Conservation (phyloP, 208 protist species). For the Zelonia costaricensis region DNA sequence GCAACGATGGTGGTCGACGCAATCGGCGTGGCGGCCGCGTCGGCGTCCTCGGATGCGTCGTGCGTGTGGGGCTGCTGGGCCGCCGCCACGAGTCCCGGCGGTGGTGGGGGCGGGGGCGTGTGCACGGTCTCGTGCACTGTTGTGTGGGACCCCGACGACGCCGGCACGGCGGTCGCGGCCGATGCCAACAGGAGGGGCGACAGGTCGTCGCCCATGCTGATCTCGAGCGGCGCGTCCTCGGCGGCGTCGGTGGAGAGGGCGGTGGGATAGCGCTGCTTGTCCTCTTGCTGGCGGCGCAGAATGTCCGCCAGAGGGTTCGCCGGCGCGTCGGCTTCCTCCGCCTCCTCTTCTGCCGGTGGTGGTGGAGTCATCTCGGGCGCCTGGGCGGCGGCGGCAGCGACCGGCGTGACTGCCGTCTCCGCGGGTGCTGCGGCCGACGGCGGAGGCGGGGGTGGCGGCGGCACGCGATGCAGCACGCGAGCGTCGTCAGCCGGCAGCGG, state of each 20-base stretch:
- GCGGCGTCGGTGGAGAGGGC: constrained; percentile 15
- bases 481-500: constrained; percentile 24
- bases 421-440: not conserved
- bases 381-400: not conserved
- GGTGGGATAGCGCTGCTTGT: constrained; percentile 24
- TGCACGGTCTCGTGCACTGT: not conserved
- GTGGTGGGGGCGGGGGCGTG: not conserved
- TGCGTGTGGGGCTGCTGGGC: not conserved
- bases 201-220: constrained; percentile 15
- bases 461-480: constrained; percentile 31
- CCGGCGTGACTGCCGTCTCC: not conserved
- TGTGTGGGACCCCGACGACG: not conserved
- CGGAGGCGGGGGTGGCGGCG: constrained; percentile 27
- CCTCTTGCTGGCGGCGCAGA: constrained; percentile 16
- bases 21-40: not conserved
- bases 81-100: not conserved
- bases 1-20: not conserved
- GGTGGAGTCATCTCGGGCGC: not conserved
- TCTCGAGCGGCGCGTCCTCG: constrained; percentile 19
- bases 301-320: constrained; percentile 13
- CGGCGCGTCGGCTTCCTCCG: not conserved
- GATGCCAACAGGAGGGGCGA: no score
- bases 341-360: not conserved
- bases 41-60: not conserved
- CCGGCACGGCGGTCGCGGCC: not conserved